Evolutionary conservation across 371 early-diverging fungal species (phyloP), one percentile per base, ranked within the genome.

Genomic region (Apophysomyces trapeziformis): DNA sequence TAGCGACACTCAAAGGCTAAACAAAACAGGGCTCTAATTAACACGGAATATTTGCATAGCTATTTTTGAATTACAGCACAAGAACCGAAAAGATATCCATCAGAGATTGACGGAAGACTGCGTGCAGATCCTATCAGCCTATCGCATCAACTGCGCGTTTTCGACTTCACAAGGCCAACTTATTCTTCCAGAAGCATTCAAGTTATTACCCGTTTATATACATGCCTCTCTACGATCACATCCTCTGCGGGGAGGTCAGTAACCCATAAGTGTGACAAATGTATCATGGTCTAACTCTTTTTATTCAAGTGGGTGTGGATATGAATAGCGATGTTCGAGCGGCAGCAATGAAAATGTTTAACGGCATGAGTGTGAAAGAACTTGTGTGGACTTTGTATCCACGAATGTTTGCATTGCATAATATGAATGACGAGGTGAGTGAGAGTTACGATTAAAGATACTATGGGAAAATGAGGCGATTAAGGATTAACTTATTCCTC

Each of bases 121-220:
- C 71, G 93, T 95, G 56, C 89, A 94, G 74, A 89, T 97, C 57
- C 78, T 98, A 61, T 85, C 95, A 8, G 87, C 97, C 0, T 99
- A 99, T 73, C 93, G 99, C 56, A 91, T 89, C 58, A 90, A 97
- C 75, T 95, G 95, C 70, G 96, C 98, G 6, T 84, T 93, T 5
- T 86, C 93, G 3, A 93, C 94, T 5, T 89, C 95, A 4, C 90
- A 96, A 4, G 97, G 97, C 36, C 98, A 98, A 82, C 85, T 99
- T 8, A 97, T 99, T 61, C 79, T 99, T 57, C 99, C 99, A 9
- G 99, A 99, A 72, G 89, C 95, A 0, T 96, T 92, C 82, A 99
- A 99, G 77, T 83, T 98, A 63, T 85, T 93, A 63, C 99, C 99
- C n/a, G 82, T 98, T 38, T 96, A 93, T 78, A 80, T 90, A 4